A percentile compares a stretch with the other conserved stretches of the same genome.
Evolutionary conservation across 129 eudicot genomes (phyloP).

Genomic region (Cynara cardunculus): DNA sequence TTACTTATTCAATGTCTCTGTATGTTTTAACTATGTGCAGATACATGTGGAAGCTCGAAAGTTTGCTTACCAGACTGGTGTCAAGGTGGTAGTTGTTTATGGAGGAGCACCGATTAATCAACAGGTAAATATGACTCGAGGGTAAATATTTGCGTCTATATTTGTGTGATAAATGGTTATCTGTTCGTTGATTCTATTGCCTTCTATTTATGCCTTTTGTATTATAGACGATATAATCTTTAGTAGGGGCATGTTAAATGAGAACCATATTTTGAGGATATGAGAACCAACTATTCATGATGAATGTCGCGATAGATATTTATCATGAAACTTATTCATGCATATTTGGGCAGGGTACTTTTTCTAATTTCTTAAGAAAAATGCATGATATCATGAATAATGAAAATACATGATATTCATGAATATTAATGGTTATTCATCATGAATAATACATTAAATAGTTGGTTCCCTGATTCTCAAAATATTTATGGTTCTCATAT

Average conservation of each 20-base stretch:
- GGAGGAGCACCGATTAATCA: slow-evolving; percentile 76
- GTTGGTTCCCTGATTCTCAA: not conserved
- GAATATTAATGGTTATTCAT: not conserved
- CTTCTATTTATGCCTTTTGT: not conserved
- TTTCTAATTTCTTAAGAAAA: too few relatives aligned
- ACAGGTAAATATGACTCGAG: slow-evolving; percentile 34
- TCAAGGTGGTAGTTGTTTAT: slow-evolving; percentile 74
- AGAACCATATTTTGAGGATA: not conserved
- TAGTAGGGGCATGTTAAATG: not conserved
- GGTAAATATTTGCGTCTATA: not conserved
- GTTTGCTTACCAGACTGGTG: slow-evolving; percentile 76
- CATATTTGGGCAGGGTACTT: too few relatives aligned
- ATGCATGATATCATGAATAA: too few relatives aligned
- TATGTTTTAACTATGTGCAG: slow-evolving; percentile 26
- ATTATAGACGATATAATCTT: not conserved
- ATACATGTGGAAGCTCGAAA: slow-evolving; percentile 73
- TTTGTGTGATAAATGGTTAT: not conserved
- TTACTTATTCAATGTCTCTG: not conserved
- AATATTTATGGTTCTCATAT: not conserved
- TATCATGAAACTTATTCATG: not conserved
- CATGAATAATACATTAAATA: not conserved
- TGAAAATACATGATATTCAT: not conserved
- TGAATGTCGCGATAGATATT: not conserved
- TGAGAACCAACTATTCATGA: not conserved
- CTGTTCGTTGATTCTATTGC: not conserved